phyloP scores from a whole-genome alignment of 495 filamentous ascomycete species.

The Bacidia rubella region DNA sequence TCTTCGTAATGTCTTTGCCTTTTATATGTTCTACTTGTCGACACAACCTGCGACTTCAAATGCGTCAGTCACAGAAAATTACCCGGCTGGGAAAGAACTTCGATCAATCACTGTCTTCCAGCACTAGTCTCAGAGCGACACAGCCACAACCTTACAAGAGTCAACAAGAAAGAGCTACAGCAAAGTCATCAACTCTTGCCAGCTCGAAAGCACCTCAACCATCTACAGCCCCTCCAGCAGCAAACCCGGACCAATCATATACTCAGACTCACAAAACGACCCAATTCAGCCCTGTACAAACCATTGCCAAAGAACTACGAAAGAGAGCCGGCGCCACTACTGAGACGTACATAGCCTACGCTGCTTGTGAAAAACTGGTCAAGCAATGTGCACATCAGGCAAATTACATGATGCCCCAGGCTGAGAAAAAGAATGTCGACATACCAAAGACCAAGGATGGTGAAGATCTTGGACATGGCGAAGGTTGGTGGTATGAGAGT shows the following conservation, averaged over 20 bases:
- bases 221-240: neutral
- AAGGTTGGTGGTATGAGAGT: slow-evolving; percentile 78
- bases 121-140: too few species aligned
- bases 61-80: too few species aligned
- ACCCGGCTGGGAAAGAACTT: too few species aligned
- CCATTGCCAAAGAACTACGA: slow-evolving; percentile 14
- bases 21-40: too few species aligned
- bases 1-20: too few species aligned
- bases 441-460: slow-evolving; percentile 54
- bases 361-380: slow-evolving; percentile 63
- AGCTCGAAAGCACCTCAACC: neutral
- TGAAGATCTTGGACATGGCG: slow-evolving; percentile 63
- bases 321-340: slow-evolving; percentile 25
- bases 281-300: slow-evolving; percentile 1
- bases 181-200: too few species aligned
- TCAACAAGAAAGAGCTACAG: too few species aligned
- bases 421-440: slow-evolving; percentile 37
- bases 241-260: neutral
- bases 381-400: slow-evolving; percentile 64
- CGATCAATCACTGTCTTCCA: too few species aligned
- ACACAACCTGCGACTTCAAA: too few species aligned
- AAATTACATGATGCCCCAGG: slow-evolving; percentile 54
- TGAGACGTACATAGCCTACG: slow-evolving; percentile 64
- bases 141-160: too few species aligned
- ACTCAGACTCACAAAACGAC: neutral